Percentiles rank a stretch among this genome's conserved stretches.
phyloP scores from a whole-genome alignment of 2,329 filamentous ascomycete species.

The Botrytis porri region DNA sequence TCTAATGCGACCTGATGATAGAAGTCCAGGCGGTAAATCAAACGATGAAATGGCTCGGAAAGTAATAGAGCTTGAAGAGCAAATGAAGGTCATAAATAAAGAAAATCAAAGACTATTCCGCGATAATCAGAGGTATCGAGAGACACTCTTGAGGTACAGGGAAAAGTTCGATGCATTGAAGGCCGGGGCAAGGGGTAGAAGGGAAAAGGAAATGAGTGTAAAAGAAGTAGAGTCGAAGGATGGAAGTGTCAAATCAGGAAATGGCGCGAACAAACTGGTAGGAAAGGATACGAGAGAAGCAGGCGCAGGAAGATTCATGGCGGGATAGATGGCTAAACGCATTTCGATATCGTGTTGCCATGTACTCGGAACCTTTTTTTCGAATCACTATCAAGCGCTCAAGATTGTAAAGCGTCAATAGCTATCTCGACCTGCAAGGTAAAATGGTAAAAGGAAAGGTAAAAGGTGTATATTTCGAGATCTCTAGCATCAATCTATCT shows the following conservation, averaged over 20 bases:
- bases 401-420: background rate
- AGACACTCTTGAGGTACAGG: conserved; percentile 54
- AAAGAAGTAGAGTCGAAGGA: conserved; percentile 21
- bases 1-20: conserved; percentile 50
- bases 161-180: conserved; percentile 69
- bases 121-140: conserved; percentile 58
- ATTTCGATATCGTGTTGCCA: background rate
- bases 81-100: conserved; percentile 54
- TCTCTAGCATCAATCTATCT: background rate
- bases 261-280: background rate
- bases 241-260: background rate
- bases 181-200: conserved; percentile 53
- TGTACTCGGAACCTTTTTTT: background rate
- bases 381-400: background rate
- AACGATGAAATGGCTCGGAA: conserved; percentile 48
- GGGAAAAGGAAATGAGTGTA: conserved; percentile 26
- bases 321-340: background rate
- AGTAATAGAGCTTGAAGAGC: conserved; percentile 65
- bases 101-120: conserved; percentile 61
- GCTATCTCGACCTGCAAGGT: background rate
- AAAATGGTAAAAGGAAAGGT: background rate
- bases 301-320: background rate
- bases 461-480: background rate
- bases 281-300: conserved; percentile 1
- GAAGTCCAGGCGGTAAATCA: conserved; percentile 24